A percentile compares a stretch with the other conserved stretches of the same genome.
These are phyloP conservation scores for Emmonsiellopsis sp. DNA, from an alignment of 2,329 filamentous ascomycete genomes.

Conservation along the genomic window DNA sequence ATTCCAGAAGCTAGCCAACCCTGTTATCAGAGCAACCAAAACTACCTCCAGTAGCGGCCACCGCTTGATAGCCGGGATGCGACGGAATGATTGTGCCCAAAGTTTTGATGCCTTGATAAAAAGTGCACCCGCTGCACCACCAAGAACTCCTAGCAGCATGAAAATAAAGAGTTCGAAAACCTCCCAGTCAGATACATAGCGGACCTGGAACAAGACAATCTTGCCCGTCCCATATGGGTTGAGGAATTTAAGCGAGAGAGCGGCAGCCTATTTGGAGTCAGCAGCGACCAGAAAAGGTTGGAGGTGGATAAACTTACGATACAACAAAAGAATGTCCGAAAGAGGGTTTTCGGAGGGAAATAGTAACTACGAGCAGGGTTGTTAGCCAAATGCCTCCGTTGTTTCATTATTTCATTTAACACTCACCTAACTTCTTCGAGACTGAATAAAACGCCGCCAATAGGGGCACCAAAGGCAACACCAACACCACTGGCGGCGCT, in stretches of 20 bases:
- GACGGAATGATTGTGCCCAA: conserved; percentile 85
- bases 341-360: conserved; percentile 93
- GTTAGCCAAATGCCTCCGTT: not conserved
- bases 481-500: conserved; percentile 87
- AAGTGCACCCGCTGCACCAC: conserved; percentile 74
- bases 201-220: conserved; percentile 92
- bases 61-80: conserved; percentile 68
- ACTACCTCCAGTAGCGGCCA: conserved; percentile 81
- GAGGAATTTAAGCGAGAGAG: conserved; percentile 83
- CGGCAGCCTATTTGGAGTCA: conserved; percentile 45
- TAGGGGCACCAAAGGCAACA: conserved; percentile 86
- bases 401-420: not conserved
- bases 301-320: conserved; percentile 48
- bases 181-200: conserved; percentile 84
- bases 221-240: conserved; percentile 95
- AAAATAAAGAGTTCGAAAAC: conserved; percentile 85
- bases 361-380: conserved; percentile 59
- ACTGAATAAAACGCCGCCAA: conserved; percentile 90
- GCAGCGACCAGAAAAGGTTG: not conserved
- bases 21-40: conserved; percentile 77
- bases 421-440: conserved; percentile 73
- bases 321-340: conserved; percentile 96
- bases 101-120: conserved; percentile 93
- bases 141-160: conserved; percentile 74
- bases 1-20: conserved; percentile 87